Conservation (phyloP, 108 stramenopile species). For the Skeletonema potamos region DNA sequence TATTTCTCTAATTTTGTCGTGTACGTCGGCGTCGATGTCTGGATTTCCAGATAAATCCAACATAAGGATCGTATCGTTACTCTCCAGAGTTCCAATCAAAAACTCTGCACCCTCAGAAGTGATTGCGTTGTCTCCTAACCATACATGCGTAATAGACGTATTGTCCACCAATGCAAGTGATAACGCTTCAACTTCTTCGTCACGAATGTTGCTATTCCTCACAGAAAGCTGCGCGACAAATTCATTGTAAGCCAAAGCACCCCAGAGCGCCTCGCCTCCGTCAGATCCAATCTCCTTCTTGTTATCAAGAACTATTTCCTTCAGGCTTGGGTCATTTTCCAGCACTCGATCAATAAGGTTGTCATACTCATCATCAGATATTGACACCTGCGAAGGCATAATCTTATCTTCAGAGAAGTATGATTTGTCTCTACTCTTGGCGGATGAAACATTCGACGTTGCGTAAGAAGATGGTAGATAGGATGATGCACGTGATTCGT, state of each 20-base stretch:
- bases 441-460: neutral
- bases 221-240: neutral
- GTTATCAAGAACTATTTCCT: neutral
- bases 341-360: neutral
- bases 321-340: slow-evolving; percentile 1
- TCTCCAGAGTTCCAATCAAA: slow-evolving; percentile 33
- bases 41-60: slow-evolving; percentile 39
- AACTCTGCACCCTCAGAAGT: slow-evolving; percentile 42
- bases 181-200: neutral
- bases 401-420: neutral
- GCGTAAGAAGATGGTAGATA: neutral
- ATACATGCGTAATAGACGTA: neutral
- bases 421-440: neutral
- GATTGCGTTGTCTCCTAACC: slow-evolving; percentile 18
- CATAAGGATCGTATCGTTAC: slow-evolving; percentile 24
- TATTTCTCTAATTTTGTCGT: neutral
- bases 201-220: neutral
- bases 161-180: slow-evolving; percentile 7
- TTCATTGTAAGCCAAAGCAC: neutral
- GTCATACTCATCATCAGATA: neutral
- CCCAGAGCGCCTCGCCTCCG: slow-evolving; percentile 1
- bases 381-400: neutral
- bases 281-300: neutral
- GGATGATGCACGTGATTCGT: neutral
- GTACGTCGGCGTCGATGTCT: neutral